Evolutionary conservation across 495 filamentous ascomycete species (phyloP), one percentile per base, ranked within the genome.

Genomic region (Cladorrhinum samala): DNA sequence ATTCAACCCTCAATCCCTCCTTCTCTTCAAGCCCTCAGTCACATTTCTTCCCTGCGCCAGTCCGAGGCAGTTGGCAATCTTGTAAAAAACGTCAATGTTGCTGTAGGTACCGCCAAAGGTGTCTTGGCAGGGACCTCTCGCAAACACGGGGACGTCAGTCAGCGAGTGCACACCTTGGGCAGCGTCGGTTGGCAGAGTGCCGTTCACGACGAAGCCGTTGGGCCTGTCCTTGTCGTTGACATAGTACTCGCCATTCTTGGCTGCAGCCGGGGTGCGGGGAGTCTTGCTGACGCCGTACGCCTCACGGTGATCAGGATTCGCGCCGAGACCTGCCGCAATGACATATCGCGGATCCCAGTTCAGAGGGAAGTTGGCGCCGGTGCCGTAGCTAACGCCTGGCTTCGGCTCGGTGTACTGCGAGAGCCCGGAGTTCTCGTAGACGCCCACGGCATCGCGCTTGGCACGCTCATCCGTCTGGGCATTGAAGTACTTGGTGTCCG

Each of bases 291-390:
- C 83, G 47, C 74, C 71, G 69, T 80, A 89, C 55, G 82, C 73
- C 71, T 88, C 86, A 13, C 84, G 73, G 51, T 76, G 77, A 60
- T 89, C 86, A 0, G 86, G 86, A 61, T 77, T 77, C 7, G 81
- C 84, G 47, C 74, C 74, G 37, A 84, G 57, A 13, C 84, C 85
- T 8, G 81, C 73, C 42, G 83, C 84, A 18, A 89, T 74, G 13
- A 85, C 82, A 69, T 89, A 89, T 20, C 86, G 79, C 36, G 86
- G 86, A 59, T 86, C 83, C 86, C 86, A 88, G 71, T 84, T 86
- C 27, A 77, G 66, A 23, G 86, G 86, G 73, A 89, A 89, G 66
- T 85, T 76, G 9, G 77, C 72, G 14, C 82, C 82, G 7, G 84
- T 83, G 53, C 72, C 77, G 74, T 86, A 87, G 39, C 62, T 73